Evolutionary conservation across 306 rosid genomes (phyloP), one percentile per base, ranked within the genome.

Genomic region (Lupinus albus): DNA sequence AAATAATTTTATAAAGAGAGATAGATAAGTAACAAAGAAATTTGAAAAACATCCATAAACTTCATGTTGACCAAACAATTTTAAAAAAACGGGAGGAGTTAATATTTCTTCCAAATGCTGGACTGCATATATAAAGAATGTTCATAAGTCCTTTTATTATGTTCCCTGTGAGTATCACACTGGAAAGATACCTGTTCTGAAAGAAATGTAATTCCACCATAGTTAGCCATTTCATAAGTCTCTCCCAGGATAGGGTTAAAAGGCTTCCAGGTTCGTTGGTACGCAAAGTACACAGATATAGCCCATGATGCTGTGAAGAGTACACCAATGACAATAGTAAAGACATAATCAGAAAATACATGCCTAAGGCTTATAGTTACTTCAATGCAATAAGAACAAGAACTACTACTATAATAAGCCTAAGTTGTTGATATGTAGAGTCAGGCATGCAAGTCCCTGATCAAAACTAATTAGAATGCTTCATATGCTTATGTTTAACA

Each of bases 221-320:
- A 89, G 77, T 92, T 87, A 56, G 11, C 78, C 91, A 92, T 32
- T 80, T 92, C 98, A 80, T 87, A 92, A 48, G 96, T 92, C 83
- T 92, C 96, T 66, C 96, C 98, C 30, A 92, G 95, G 68, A 92
- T 92, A 56, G 98, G 98, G 81, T 92, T 92, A 76, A 89, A 92
- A 64, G 96, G 98, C 83, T 92, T 92, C 98, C 96, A 92, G 39
- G 95, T 92, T 76, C 98, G 78, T 77, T 92, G 98, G 80, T 82
- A 92, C 0, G 98, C 98, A 70, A 75, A 89, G 74, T 92, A 92
- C 62, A 89, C 92, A 9, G 96, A 92, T 85, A 92, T 87, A 58
- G 96, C 95, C 96, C 96, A 92, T 39, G 96, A 89, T 8, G 96
- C 96, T 92, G 91, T 65, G 73, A 64, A 13, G 62, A 61, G 65